These are phyloP conservation scores for Ophiobolus disseminans DNA, from an alignment of 2,329 filamentous ascomycete species.

Conservation along the genomic window DNA sequence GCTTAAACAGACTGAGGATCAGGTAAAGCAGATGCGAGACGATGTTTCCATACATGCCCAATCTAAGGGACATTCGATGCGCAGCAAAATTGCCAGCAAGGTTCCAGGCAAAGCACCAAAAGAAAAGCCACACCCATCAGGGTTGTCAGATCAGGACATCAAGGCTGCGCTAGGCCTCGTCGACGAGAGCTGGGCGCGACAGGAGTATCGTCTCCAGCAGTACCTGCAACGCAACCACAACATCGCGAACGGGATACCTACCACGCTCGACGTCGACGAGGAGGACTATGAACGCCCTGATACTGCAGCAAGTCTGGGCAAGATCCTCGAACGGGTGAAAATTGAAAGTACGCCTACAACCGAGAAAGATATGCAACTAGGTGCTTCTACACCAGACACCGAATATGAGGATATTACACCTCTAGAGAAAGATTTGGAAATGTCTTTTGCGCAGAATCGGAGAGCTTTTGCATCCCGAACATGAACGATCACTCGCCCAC, in stretches of 20 bases:
- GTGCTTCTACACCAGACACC: constrained; percentile 14
- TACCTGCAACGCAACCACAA: constrained; percentile 58
- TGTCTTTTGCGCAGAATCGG: constrained; percentile 34
- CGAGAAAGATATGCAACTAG: constrained; percentile 48
- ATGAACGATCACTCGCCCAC: not conserved
- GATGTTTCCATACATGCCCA: constrained; percentile 34
- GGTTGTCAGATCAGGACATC: constrained; percentile 57
- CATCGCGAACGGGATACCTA: constrained; percentile 53
- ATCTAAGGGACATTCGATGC: constrained; percentile 42
- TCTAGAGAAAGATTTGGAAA: constrained; percentile 41
- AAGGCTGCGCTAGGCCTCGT: constrained; percentile 57
- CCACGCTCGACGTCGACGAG: constrained; percentile 54
- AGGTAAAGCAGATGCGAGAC: constrained; percentile 61
- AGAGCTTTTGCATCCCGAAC: constrained; percentile 11
- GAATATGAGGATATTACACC: constrained; percentile 24
- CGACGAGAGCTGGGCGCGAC: constrained; percentile 59
- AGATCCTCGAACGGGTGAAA: constrained; percentile 54
- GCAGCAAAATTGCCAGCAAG: constrained; percentile 43
- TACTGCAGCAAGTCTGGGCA: constrained; percentile 50
- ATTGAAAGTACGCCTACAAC: constrained; percentile 54
- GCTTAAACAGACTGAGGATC: constrained; percentile 65
- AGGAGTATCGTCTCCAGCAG: constrained; percentile 55
- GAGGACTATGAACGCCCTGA: constrained; percentile 55
- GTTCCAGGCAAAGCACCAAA: constrained; percentile 35
- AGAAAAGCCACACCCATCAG: constrained; percentile 33